Conservation (phyloP, 495 filamentous ascomycete genomes). For the Geoglossum glabrum region DNA sequence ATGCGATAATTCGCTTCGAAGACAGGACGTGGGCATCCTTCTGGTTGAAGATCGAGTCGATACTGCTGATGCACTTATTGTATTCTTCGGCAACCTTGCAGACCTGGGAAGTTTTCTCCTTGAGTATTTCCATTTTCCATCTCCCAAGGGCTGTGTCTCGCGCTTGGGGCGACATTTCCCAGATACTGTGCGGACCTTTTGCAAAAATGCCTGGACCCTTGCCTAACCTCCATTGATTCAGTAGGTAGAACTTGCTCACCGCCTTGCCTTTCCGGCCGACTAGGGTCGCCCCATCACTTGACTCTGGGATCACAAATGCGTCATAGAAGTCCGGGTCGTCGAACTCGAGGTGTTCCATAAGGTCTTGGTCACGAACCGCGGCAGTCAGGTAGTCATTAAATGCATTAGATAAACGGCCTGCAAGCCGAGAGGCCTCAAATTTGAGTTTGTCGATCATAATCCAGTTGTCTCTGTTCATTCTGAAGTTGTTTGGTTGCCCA, state of each 20-base stretch:
- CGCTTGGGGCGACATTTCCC: constrained; percentile 26
- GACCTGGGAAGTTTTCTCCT: constrained; percentile 28
- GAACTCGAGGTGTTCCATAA: constrained; percentile 50
- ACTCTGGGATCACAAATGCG: constrained; percentile 30
- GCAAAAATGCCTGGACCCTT: constrained; percentile 24
- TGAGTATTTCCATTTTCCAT: constrained; percentile 31
- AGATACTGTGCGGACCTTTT: constrained; percentile 23
- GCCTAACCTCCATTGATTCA: constrained; percentile 34
- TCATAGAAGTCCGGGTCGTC: constrained; percentile 33
- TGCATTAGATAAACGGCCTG: constrained; percentile 9
- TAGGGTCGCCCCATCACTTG: constrained; percentile 22
- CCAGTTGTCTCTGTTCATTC: constrained; percentile 17
- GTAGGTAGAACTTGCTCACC: constrained; percentile 30
- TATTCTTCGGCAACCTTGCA: constrained; percentile 18
- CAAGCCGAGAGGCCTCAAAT: constrained; percentile 10
- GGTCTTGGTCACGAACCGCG: constrained; percentile 6
- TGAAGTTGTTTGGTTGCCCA: constrained; percentile 21
- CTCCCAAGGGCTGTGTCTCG: constrained; percentile 17
- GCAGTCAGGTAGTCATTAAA: constrained; percentile 15
- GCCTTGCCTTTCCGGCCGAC: constrained; percentile 28
- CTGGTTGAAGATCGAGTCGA: constrained; percentile 25
- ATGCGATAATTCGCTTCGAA: constrained; percentile 44
- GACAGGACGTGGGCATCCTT: constrained; percentile 26
- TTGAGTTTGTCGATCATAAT: constrained; percentile 22
- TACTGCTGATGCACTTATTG: constrained; percentile 21